A percentile compares a stretch with the other conserved stretches of the same genome.
Evolutionary conservation across 768 basidiomycete species (phyloP).

Genomic region (Clavulina sp.): DNA sequence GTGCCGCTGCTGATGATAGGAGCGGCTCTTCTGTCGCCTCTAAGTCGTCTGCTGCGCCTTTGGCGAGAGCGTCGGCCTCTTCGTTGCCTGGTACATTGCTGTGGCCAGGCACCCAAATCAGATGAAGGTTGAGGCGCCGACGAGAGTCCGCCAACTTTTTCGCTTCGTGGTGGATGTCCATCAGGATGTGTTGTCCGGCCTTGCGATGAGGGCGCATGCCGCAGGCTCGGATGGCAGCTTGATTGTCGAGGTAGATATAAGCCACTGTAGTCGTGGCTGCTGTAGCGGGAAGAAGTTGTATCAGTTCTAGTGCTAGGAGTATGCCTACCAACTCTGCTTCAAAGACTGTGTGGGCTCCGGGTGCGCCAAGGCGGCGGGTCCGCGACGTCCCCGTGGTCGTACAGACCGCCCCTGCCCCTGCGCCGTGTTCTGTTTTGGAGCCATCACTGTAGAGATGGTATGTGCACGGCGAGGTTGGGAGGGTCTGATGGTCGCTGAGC

Average conservation of each 20-base stretch:
- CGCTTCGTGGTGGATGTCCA: neutral
- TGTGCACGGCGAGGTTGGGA: neutral
- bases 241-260: neutral
- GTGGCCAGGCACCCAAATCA: neutral
- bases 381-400: neutral
- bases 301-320: neutral
- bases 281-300: neutral
- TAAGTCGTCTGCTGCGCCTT: neutral
- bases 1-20: neutral
- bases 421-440: slow-evolving; percentile 5
- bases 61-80: neutral
- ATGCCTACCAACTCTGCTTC: slow-evolving; percentile 5
- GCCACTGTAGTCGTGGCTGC: neutral
- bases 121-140: neutral
- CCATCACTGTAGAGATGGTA: slow-evolving; percentile 9
- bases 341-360: slow-evolving; percentile 4
- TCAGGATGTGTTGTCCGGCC: neutral
- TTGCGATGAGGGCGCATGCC: too few species aligned
- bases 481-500: neutral
- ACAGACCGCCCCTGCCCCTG: slow-evolving; percentile 1
- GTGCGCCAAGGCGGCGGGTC: neutral
- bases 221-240: neutral
- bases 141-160: neutral
- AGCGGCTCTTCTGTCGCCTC: neutral
- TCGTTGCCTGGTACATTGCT: neutral